These are phyloP conservation scores for Kernera saxatilis DNA, from an alignment of 345 rosid species.

Conservation along the genomic window DNA sequence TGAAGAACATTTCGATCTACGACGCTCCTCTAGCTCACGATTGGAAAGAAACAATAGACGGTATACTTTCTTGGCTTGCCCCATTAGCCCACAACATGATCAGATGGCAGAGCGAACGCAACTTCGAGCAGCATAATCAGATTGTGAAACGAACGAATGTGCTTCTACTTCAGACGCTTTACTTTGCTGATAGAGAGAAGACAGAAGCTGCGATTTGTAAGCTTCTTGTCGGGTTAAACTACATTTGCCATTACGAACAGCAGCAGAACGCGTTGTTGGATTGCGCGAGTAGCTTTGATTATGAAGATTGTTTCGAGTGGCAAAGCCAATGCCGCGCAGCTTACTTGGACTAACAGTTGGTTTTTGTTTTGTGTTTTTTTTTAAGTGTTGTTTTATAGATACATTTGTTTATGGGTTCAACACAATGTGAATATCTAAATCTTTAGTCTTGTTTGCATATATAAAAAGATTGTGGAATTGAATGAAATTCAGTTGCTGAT, in stretches of 20 bases:
- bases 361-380: neutral
- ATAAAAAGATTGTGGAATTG: neutral
- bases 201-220: conserved; percentile 71
- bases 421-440: conserved; percentile 25
- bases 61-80: conserved; percentile 77
- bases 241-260: conserved; percentile 85
- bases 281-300: conserved; percentile 94
- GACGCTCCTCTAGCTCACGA: conserved; percentile 94
- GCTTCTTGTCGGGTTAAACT: conserved; percentile 89
- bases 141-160: conserved; percentile 72
- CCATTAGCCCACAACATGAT: conserved; percentile 96
- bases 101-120: conserved; percentile 92
- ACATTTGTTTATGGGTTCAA: conserved; percentile 20
- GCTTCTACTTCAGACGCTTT: conserved; percentile 78
- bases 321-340: conserved; percentile 49
- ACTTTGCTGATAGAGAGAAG: conserved; percentile 87
- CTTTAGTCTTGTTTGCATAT: conserved; percentile 10
- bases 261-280: conserved; percentile 85
- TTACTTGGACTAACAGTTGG: conserved; percentile 26
- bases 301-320: conserved; percentile 91
- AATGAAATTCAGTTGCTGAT: neutral
- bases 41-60: conserved; percentile 82
- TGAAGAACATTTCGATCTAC: conserved; percentile 75
- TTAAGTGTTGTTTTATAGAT: conserved; percentile 25
- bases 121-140: conserved; percentile 82